These are phyloP conservation scores for Acrodontium crateriforme DNA, from an alignment of 2,329 filamentous ascomycete genomes.

Conservation along the genomic window DNA sequence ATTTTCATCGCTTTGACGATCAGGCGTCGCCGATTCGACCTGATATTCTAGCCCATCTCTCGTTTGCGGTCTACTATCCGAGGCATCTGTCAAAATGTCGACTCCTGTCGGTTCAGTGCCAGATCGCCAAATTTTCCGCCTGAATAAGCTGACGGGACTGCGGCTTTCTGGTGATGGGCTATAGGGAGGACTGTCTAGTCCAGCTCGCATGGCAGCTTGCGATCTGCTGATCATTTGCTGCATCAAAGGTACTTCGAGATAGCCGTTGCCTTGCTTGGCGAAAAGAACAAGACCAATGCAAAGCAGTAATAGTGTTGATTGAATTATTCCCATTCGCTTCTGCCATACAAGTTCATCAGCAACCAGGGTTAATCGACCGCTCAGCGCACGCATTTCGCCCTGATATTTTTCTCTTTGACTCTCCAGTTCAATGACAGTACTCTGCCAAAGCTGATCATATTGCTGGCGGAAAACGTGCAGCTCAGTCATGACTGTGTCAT, in stretches of 20 bases:
- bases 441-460: constrained; percentile 95
- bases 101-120: constrained; percentile 9
- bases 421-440: constrained; percentile 81
- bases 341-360: constrained; percentile 79
- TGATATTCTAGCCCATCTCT: constrained; percentile 2
- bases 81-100: constrained; percentile 1
- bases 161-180: constrained; percentile 21
- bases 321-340: constrained; percentile 87
- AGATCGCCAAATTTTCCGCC: constrained; percentile 23
- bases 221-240: constrained; percentile 29
- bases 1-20: too few species aligned
- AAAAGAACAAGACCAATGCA: constrained; percentile 85
- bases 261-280: constrained; percentile 22
- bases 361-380: constrained; percentile 65
- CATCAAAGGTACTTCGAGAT: constrained; percentile 30
- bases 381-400: constrained; percentile 70
- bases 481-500: constrained; percentile 72
- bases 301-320: constrained; percentile 72
- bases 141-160: constrained; percentile 17
- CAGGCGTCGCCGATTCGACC: too few species aligned
- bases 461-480: constrained; percentile 64
- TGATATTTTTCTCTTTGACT: constrained; percentile 74
- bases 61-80: constrained; percentile 15
- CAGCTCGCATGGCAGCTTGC: constrained; percentile 17
- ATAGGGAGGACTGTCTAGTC: constrained; percentile 23